phyloP scores from a whole-genome alignment of 345 rosid species.

The Bruguiera sexangula region DNA sequence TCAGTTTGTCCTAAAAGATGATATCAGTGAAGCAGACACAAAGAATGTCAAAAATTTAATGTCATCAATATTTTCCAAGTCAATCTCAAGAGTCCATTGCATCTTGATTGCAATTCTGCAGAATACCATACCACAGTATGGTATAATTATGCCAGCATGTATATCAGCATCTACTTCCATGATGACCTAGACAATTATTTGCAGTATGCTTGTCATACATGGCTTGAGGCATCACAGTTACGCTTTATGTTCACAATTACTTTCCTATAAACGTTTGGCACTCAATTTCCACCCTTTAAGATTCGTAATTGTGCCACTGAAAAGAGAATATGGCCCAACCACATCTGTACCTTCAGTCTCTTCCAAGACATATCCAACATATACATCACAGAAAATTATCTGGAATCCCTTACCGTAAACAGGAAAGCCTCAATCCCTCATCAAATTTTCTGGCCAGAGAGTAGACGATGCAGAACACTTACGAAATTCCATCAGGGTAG shows the following conservation, averaged over 20 bases:
- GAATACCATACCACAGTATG: not conserved
- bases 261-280: conserved; percentile 12
- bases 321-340: conserved; percentile 8
- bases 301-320: not conserved
- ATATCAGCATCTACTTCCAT: not conserved
- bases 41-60: no score
- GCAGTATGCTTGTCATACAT: not conserved
- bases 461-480: conserved; percentile 9
- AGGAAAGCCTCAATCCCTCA: conserved; percentile 9
- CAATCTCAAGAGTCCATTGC: not conserved
- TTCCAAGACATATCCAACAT: conserved; percentile 2
- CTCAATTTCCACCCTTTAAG: conserved; percentile 4
- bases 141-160: not conserved
- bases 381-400: conserved; percentile 5
- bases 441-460: not conserved
- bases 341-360: conserved; percentile 3
- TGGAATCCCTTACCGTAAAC: conserved; percentile 14
- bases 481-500: conserved; percentile 8
- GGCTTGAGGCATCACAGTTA: conserved; percentile 1
- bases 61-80: not conserved
- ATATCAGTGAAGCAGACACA: not conserved
- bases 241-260: not conserved
- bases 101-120: not conserved
- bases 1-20: not conserved
- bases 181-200: not conserved